phyloP scores from a whole-genome alignment of 1,139 yeast species.

The Debaryomyces coudertii region DNA sequence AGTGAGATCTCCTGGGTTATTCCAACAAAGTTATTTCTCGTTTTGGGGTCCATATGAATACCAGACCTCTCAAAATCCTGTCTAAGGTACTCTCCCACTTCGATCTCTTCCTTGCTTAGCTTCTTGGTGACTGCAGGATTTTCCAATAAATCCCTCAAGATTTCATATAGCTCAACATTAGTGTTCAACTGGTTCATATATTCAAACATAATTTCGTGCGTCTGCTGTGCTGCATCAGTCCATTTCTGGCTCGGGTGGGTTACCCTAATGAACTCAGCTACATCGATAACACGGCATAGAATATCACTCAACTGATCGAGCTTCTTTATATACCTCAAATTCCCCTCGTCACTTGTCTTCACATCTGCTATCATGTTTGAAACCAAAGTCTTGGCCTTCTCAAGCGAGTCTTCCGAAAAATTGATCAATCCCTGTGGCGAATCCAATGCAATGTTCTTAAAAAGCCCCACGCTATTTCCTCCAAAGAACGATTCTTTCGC shows the following conservation, averaged over 20 bases:
- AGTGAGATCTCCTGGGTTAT: conserved; percentile 82
- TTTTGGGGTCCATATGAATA: conserved; percentile 71
- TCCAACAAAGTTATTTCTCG: conserved; percentile 71
- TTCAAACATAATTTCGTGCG: conserved; percentile 88
- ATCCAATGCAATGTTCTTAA: conserved; percentile 67
- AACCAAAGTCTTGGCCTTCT: conserved; percentile 65
- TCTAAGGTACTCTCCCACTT: conserved; percentile 78
- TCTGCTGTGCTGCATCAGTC: conserved; percentile 80
- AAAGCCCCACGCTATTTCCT: conserved; percentile 58
- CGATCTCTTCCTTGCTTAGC: conserved; percentile 70
- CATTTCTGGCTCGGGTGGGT: conserved; percentile 78
- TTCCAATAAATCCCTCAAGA: conserved; percentile 57
- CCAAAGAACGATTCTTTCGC: conserved; percentile 18
- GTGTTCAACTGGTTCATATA: conserved; percentile 94
- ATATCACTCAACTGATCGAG: conserved; percentile 87
- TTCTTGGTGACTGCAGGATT: conserved; percentile 37
- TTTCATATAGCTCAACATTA: conserved; percentile 68
- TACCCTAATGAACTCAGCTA: conserved; percentile 89
- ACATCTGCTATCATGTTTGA: conserved; percentile 53
- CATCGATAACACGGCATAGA: conserved; percentile 88
- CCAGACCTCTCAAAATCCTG: conserved; percentile 93
- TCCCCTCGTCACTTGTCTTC: conserved; percentile 44
- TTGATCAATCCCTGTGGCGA: conserved; percentile 70
- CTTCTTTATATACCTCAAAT: conserved; percentile 58
- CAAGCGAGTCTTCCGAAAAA: conserved; percentile 67